These are phyloP conservation scores for Pichia sp. DNA, from an alignment of 1,139 yeast species.

Conservation along the genomic window DNA sequence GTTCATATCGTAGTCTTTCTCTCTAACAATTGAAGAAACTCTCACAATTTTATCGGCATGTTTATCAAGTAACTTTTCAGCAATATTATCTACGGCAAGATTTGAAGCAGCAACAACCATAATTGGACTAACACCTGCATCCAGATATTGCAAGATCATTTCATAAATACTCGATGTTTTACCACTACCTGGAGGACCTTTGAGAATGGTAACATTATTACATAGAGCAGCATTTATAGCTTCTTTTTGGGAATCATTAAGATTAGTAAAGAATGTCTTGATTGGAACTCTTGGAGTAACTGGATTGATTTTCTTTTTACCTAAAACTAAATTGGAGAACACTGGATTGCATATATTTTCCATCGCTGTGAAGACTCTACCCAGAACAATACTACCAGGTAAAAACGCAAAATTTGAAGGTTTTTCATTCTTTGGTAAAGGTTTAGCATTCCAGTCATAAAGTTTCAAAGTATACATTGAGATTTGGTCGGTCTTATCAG, in stretches of 20 bases:
- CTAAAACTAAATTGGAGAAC: conserved; percentile 50
- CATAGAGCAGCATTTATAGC: conserved; percentile 63
- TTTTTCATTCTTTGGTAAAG: conserved; percentile 36
- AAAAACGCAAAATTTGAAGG: conserved; percentile 36
- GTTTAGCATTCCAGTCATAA: conserved; percentile 48
- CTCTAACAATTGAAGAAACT: conserved; percentile 54
- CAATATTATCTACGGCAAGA: conserved; percentile 69
- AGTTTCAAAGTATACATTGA: conserved; percentile 34
- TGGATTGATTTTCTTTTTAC: conserved; percentile 54
- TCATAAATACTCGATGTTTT: conserved; percentile 90
- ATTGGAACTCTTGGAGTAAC: conserved; percentile 49
- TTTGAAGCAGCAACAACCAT: conserved; percentile 70
- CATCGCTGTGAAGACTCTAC: conserved; percentile 59
- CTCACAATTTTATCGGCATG: conserved; percentile 49
- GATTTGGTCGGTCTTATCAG: conserved; percentile 5
- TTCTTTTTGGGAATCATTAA: conserved; percentile 57
- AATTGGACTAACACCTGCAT: conserved; percentile 38
- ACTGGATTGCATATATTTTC: conserved; percentile 47
- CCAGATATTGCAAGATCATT: conserved; percentile 51
- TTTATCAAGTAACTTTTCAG: conserved; percentile 50
- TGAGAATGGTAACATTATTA: conserved; percentile 67
- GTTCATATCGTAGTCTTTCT: conserved; percentile 45
- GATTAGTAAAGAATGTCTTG: conserved; percentile 33
- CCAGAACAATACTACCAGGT: conserved; percentile 57
- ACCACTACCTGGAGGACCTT: conserved; percentile 98